Evolutionary conservation across 2,329 filamentous ascomycete genomes (phyloP).

Genomic region (Dactylellina parvicollis): DNA sequence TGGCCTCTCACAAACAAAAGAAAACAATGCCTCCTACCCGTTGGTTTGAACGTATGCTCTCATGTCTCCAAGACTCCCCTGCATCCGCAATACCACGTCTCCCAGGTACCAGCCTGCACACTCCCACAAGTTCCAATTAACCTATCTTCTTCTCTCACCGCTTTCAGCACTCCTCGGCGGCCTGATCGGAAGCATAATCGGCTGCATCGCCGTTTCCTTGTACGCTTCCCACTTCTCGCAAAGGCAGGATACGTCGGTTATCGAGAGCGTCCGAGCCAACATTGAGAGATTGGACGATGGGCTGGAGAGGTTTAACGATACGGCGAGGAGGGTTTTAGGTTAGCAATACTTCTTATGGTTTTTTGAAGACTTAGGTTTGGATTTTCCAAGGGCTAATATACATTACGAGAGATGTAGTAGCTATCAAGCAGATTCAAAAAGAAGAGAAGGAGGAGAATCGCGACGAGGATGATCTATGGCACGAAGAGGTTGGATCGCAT

Average conservation of each 20-base stretch:
- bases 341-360: background rate
- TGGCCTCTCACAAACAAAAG: background rate
- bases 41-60: constrained; percentile 31
- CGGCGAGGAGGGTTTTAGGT: constrained; percentile 9
- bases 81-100: background rate
- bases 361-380: background rate
- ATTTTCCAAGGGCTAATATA: background rate
- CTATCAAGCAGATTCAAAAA: constrained; percentile 1
- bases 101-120: constrained; percentile 3
- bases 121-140: constrained; percentile 1
- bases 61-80: background rate
- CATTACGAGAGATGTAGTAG: background rate
- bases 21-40: constrained; percentile 3
- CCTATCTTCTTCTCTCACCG: background rate
- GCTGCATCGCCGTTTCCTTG: constrained; percentile 10
- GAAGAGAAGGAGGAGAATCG: background rate
- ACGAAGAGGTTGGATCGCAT: background rate
- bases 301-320: constrained; percentile 4
- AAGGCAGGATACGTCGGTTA: background rate
- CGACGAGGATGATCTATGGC: background rate
- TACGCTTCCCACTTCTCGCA: constrained; percentile 6
- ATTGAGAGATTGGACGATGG: constrained; percentile 1
- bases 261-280: background rate
- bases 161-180: constrained; percentile 24
- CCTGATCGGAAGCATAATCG: constrained; percentile 28